Evolutionary conservation across 2,329 filamentous ascomycete species (phyloP).

Genomic region (Pyricularia sp.): DNA sequence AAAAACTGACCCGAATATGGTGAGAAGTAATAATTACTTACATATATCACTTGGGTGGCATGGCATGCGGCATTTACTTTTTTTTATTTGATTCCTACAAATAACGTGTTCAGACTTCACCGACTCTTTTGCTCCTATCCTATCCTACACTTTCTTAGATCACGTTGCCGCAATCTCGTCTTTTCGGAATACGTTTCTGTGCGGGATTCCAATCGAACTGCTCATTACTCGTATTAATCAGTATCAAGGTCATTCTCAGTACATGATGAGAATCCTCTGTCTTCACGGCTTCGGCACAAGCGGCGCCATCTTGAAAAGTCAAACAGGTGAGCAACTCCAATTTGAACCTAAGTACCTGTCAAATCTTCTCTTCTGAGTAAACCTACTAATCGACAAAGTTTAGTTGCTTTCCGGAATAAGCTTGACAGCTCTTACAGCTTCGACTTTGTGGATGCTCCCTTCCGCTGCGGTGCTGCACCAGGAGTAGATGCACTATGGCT

Average conservation of each 20-base stretch:
- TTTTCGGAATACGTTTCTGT: neutral
- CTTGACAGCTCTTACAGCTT: constrained; percentile 18
- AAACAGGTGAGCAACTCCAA: constrained; percentile 17
- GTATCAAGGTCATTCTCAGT: neutral
- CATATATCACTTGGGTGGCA: neutral
- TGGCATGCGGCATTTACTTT: neutral
- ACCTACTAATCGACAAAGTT: neutral
- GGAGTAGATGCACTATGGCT: constrained; percentile 20
- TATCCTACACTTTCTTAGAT: neutral
- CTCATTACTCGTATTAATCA: neutral
- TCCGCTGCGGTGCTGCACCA: constrained; percentile 16
- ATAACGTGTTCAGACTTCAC: neutral
- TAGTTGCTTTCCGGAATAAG: constrained; percentile 21
- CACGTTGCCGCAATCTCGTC: neutral
- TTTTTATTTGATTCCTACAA: neutral
- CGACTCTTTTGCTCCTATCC: neutral
- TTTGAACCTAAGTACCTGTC: neutral
- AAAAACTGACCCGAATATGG: neutral
- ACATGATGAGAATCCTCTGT: constrained; percentile 20
- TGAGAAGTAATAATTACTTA: neutral
- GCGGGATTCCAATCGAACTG: neutral
- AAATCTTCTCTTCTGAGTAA: neutral
- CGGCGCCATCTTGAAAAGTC: constrained; percentile 21
- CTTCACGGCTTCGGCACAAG: constrained; percentile 25
- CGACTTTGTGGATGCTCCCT: constrained; percentile 22